Percentiles rank a stretch among this genome's conserved stretches.
phyloP scores from a whole-genome alignment of 345 rosid genomes.

The Syzygium jambos region DNA sequence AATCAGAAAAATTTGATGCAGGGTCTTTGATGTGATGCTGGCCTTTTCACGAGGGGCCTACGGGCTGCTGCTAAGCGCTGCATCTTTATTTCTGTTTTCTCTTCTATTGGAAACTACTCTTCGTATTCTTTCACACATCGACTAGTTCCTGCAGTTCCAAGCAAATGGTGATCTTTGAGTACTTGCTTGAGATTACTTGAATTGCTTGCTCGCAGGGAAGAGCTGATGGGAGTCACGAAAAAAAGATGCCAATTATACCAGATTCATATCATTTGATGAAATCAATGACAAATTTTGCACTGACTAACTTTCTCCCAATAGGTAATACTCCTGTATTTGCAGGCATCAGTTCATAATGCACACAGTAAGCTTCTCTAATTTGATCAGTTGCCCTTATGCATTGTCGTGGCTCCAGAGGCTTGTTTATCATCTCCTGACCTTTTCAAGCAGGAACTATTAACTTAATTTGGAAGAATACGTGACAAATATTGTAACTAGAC shows the following conservation, averaged over 20 bases:
- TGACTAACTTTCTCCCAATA: constrained; percentile 17
- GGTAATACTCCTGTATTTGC: neutral
- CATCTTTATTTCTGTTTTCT: neutral
- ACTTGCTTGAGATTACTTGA: neutral
- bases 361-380: neutral
- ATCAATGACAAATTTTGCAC: constrained; percentile 5
- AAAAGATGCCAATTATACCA: neutral
- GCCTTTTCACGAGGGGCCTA: too few species aligned
- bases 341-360: neutral
- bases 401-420: neutral
- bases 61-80: too few species aligned
- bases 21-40: too few species aligned
- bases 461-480: neutral
- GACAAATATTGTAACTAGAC: neutral
- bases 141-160: neutral
- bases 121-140: neutral
- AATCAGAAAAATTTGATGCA: too few species aligned
- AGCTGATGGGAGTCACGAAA: neutral
- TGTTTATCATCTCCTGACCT: neutral
- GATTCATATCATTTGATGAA: neutral
- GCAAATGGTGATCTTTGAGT: neutral
- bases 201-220: constrained; percentile 7
- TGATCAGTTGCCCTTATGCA: neutral
- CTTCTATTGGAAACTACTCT: neutral
- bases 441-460: neutral